Evolutionary conservation across 805 yeast genomes (phyloP).

Genomic region (Ogataea haglerorum): DNA sequence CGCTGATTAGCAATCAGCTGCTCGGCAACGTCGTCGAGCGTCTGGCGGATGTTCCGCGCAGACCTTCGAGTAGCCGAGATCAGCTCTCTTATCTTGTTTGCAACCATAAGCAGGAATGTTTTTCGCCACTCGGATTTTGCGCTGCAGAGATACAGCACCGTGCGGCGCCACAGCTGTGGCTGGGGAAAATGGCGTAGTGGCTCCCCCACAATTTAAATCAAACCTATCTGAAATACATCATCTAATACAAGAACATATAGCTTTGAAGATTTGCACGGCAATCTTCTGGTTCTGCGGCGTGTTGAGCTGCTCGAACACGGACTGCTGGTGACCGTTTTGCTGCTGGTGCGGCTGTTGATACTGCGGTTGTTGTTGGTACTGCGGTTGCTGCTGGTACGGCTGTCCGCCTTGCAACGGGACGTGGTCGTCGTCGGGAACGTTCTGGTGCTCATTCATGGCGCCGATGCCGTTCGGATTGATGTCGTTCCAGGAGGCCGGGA

Average conservation of each 20-base stretch:
- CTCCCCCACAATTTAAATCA: background rate
- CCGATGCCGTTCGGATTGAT: conserved; percentile 32
- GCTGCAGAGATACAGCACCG: background rate
- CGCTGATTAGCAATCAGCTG: conserved; percentile 27
- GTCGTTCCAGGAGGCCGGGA: conserved; percentile 38
- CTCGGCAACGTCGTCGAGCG: conserved; percentile 46
- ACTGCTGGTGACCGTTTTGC: conserved; percentile 26
- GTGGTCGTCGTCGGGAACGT: conserved; percentile 22
- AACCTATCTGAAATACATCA: background rate
- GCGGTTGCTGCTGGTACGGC: conserved; percentile 26
- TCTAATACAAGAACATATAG: conserved; percentile 18
- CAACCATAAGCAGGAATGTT: conserved; percentile 27
- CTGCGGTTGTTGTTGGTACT: conserved; percentile 30
- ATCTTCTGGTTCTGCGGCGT: conserved; percentile 15
- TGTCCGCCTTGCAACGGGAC: conserved; percentile 5
- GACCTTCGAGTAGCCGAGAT: conserved; percentile 44
- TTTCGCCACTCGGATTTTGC: conserved; percentile 12
- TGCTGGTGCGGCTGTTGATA: conserved; percentile 29
- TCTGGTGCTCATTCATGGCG: conserved; percentile 30
- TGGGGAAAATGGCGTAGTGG: background rate
- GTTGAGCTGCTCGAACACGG: conserved; percentile 11
- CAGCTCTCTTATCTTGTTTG: conserved; percentile 40
- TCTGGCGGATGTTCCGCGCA: conserved; percentile 44
- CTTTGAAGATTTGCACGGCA: conserved; percentile 14
- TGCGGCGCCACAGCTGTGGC: background rate